Evolutionary conservation across 2,329 filamentous ascomycete species (phyloP).

Genomic region (Ascomycota sp.): DNA sequence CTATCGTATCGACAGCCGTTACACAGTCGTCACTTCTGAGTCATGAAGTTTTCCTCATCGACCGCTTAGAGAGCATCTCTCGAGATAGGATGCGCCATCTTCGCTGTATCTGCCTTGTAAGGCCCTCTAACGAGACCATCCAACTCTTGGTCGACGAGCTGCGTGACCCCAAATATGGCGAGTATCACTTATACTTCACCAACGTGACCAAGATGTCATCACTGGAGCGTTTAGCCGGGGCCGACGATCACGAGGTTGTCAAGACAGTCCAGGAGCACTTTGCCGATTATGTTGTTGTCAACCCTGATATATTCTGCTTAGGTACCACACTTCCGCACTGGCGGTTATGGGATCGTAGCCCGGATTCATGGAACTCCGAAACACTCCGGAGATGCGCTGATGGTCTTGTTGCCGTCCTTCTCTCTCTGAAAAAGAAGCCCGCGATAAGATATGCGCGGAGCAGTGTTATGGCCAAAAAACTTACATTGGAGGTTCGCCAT

Average conservation of each 20-base stretch:
- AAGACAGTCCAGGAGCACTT: slow-evolving; percentile 89
- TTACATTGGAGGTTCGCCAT: slow-evolving; percentile 81
- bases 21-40: slow-evolving; percentile 87
- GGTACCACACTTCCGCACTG: slow-evolving; percentile 49
- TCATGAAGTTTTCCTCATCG: slow-evolving; percentile 93
- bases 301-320: slow-evolving; percentile 76
- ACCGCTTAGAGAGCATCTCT: slow-evolving; percentile 71
- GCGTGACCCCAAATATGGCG: slow-evolving; percentile 85
- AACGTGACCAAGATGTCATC: slow-evolving; percentile 95
- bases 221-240: slow-evolving; percentile 78
- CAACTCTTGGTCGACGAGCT: slow-evolving; percentile 88
- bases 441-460: slow-evolving; percentile 84
- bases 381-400: slow-evolving; percentile 70
- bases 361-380: slow-evolving; percentile 81
- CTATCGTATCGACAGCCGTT: slow-evolving; percentile 82
- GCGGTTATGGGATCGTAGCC: slow-evolving; percentile 56
- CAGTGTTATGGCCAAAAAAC: slow-evolving; percentile 72
- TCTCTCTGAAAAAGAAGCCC: slow-evolving; percentile 90
- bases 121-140: slow-evolving; percentile 78
- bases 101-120: slow-evolving; percentile 75
- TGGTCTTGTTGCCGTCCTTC: slow-evolving; percentile 58
- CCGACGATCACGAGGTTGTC: slow-evolving; percentile 92
- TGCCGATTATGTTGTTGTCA: slow-evolving; percentile 84
- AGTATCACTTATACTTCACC: slow-evolving; percentile 94
- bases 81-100: slow-evolving; percentile 97